These are phyloP conservation scores for Neofusicoccum cordaticola DNA, from an alignment of 2,329 filamentous ascomycete genomes.

Conservation along the genomic window DNA sequence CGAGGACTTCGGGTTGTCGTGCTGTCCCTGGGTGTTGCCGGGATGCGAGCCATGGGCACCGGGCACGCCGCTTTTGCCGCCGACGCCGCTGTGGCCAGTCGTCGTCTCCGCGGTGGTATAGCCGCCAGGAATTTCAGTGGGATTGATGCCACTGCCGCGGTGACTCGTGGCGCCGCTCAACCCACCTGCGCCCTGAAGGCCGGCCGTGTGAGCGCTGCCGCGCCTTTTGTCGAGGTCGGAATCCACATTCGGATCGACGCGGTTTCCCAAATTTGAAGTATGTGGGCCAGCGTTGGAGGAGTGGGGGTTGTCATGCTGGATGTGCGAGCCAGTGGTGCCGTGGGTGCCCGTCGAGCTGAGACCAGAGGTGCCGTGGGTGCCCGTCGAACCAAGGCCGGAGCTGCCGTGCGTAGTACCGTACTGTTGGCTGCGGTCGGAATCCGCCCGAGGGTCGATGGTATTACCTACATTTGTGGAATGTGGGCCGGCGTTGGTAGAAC, in stretches of 20 bases:
- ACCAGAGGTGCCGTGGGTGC: no score
- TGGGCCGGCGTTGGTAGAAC: background rate
- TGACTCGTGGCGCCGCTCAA: background rate
- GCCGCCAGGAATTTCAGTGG: background rate
- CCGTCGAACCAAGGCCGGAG: no score
- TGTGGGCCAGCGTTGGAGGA: constrained; percentile 1
- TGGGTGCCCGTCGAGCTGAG: no score
- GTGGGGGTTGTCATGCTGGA: no score
- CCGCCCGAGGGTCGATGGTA: background rate
- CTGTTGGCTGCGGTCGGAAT: background rate
- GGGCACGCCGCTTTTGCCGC: background rate
- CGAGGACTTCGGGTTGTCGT: background rate
- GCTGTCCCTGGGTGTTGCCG: background rate
- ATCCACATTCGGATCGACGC: constrained; percentile 10
- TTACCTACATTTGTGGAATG: constrained; percentile 3
- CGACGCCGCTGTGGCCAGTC: constrained; percentile 1
- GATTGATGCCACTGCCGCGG: background rate
- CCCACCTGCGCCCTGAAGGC: background rate
- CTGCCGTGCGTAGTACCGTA: no score
- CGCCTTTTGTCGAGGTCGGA: constrained; percentile 5
- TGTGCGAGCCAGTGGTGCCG: no score
- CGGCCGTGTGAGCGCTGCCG: background rate
- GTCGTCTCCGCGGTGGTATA: constrained; percentile 1
- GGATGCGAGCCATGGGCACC: background rate
- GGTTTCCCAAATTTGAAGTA: constrained; percentile 8